phyloP scores from a whole-genome alignment of 345 rosid genomes.

The Melastoma malabathricum region DNA sequence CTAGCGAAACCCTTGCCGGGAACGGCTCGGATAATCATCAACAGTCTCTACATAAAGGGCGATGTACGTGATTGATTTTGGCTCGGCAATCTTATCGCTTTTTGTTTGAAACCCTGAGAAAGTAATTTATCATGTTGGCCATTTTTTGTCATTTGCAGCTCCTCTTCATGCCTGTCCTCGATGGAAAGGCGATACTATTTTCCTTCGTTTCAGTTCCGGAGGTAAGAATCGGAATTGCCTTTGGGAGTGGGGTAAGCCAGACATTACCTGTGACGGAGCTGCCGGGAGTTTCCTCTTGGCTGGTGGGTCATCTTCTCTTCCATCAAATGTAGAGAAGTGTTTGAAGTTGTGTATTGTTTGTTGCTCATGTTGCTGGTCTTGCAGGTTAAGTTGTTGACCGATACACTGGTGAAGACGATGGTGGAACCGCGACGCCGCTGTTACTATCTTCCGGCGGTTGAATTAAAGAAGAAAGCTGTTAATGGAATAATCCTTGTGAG shows the following conservation, averaged over 20 bases:
- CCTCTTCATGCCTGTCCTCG: conserved; percentile 64
- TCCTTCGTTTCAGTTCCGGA: conserved; percentile 78
- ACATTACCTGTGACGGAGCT: conserved; percentile 87
- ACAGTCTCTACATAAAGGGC: conserved; percentile 90
- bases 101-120: neutral
- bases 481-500: conserved; percentile 70
- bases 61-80: conserved; percentile 46
- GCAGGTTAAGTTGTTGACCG: conserved; percentile 71
- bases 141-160: conserved; percentile 42
- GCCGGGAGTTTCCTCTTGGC: conserved; percentile 96
- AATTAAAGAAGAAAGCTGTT: conserved; percentile 73
- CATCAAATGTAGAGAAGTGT: neutral
- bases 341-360: too few relatives aligned
- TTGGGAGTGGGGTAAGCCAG: conserved; percentile 96
- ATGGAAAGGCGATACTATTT: conserved; percentile 73
- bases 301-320: conserved; percentile 36
- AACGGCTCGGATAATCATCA: conserved; percentile 75
- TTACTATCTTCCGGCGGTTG: conserved; percentile 53
- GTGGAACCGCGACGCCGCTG: conserved; percentile 88
- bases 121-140: too few relatives aligned
- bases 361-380: conserved; percentile 1
- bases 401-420: conserved; percentile 78
- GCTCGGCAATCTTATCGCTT: neutral
- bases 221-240: conserved; percentile 80
- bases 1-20: conserved; percentile 76